These are phyloP conservation scores for Coniochaeta sp. DNA, from an alignment of 2,329 filamentous ascomycete species.

Conservation along the genomic window DNA sequence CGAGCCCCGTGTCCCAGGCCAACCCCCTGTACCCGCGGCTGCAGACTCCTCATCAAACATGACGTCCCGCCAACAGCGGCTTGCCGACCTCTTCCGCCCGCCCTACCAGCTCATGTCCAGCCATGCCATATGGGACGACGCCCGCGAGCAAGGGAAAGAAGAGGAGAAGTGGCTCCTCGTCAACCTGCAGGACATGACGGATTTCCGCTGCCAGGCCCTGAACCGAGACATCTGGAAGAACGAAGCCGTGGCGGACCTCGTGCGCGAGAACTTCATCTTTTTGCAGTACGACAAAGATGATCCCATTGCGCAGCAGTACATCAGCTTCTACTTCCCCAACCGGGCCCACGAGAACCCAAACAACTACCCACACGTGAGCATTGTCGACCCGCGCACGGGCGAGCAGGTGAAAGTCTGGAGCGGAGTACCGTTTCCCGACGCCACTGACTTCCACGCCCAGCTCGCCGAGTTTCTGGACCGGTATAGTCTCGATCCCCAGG, in stretches of 20 bases:
- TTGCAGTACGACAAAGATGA: constrained; percentile 90
- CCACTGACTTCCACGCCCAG: constrained; percentile 81
- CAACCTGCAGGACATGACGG: constrained; percentile 87
- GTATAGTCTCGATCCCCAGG: constrained; percentile 81
- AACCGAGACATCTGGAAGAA: constrained; percentile 98
- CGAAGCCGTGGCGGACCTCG: constrained; percentile 64
- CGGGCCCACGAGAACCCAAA: constrained; percentile 70
- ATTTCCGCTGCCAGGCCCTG: constrained; percentile 90
- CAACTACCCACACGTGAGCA: constrained; percentile 92
- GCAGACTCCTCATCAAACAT: constrained; percentile 24
- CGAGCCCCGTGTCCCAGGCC: constrained; percentile 8
- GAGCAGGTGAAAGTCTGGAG: constrained; percentile 98
- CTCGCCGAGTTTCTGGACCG: constrained; percentile 94
- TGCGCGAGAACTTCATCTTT: constrained; percentile 92
- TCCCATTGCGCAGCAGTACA: constrained; percentile 67
- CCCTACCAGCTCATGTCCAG: constrained; percentile 84
- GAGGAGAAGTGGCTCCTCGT: constrained; percentile 91
- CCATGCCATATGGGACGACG: constrained; percentile 75
- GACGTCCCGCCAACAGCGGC: constrained; percentile 64
- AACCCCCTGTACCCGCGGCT: constrained; percentile 14
- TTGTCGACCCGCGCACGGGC: constrained; percentile 90
- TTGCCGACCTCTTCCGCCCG: constrained; percentile 88
- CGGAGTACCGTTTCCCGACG: constrained; percentile 67
- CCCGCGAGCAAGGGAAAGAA: constrained; percentile 78
- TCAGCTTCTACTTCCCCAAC: constrained; percentile 79